These are phyloP conservation scores for Leptographium flavum DNA, from an alignment of 2,329 filamentous ascomycete species.

Conservation along the genomic window DNA sequence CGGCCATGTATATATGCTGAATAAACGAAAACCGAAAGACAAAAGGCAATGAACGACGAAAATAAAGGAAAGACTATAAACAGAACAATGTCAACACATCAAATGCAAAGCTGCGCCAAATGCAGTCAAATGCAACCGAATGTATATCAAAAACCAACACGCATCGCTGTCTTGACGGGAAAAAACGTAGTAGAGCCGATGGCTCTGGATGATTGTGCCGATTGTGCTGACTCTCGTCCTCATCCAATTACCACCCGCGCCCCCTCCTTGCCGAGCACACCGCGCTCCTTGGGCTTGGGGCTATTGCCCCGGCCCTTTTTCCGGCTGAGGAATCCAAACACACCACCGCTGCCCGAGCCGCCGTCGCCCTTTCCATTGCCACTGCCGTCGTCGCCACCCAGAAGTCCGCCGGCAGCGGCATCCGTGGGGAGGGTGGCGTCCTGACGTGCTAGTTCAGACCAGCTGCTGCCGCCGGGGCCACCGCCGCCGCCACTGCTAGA, in stretches of 20 bases:
- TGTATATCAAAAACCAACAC: no score
- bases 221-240: conserved; percentile 6
- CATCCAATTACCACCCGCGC: conserved; percentile 68
- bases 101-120: conserved; percentile 5
- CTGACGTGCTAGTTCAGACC: conserved; percentile 79
- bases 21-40: not conserved
- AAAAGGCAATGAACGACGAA: no score
- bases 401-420: conserved; percentile 34
- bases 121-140: no score
- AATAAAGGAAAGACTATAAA: not conserved
- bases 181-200: not conserved
- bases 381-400: conserved; percentile 34
- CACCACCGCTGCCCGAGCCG: conserved; percentile 48
- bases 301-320: conserved; percentile 86
- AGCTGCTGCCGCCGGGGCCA: conserved; percentile 43
- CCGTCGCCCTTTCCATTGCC: conserved; percentile 31
- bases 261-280: conserved; percentile 88
- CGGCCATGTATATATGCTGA: not conserved
- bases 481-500: conserved; percentile 34
- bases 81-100: conserved; percentile 16
- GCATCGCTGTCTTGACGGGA: conserved; percentile 3
- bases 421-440: conserved; percentile 61
- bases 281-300: conserved; percentile 86
- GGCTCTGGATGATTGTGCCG: no score
- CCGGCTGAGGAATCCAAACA: conserved; percentile 78